Evolutionary conservation across 176 grass and related monocot species (phyloP).

Genomic region (Elaeis guineensis): DNA sequence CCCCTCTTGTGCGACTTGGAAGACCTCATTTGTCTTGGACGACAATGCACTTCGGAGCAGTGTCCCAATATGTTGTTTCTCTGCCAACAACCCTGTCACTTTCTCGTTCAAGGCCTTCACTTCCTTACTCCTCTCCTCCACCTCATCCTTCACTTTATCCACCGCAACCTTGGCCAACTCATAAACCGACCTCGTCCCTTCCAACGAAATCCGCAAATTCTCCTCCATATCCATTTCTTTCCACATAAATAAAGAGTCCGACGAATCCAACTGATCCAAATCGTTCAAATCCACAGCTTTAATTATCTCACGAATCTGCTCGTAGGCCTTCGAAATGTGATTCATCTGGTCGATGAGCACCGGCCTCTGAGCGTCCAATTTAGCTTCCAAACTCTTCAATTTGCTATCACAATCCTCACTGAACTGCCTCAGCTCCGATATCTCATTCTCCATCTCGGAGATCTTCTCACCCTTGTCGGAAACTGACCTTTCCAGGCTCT

Average conservation of each 20-base stretch:
- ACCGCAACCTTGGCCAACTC: conserved; percentile 40
- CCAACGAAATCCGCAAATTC: conserved; percentile 60
- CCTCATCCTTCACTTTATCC: conserved; percentile 45
- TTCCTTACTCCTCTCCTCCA: conserved; percentile 39
- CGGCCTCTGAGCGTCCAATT: conserved; percentile 66
- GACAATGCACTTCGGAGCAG: conserved; percentile 66
- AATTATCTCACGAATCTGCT: conserved; percentile 51
- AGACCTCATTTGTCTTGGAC: conserved; percentile 56
- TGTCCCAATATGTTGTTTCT: conserved; percentile 85
- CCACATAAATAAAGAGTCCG: conserved; percentile 66
- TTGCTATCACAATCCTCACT: conserved; percentile 27
- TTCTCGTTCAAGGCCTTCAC: conserved; percentile 33
- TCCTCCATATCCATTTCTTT: conserved; percentile 63
- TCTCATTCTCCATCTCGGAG: conserved; percentile 33
- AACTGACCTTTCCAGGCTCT: conserved; percentile 41
- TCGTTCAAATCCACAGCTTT: conserved; percentile 33
- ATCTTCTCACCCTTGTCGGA: conserved; percentile 18
- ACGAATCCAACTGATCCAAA: conserved; percentile 16
- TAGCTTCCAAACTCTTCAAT: conserved; percentile 29
- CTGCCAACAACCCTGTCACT: conserved; percentile 41
- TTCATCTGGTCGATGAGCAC: conserved; percentile 69
- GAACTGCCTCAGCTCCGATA: conserved; percentile 28
- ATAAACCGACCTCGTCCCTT: conserved; percentile 50
- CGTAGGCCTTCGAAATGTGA: conserved; percentile 56
- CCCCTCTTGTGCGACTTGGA: conserved; percentile 81